These are phyloP conservation scores for Pinus taeda DNA, from an alignment of 75 land plant species.

Conservation along the genomic window DNA sequence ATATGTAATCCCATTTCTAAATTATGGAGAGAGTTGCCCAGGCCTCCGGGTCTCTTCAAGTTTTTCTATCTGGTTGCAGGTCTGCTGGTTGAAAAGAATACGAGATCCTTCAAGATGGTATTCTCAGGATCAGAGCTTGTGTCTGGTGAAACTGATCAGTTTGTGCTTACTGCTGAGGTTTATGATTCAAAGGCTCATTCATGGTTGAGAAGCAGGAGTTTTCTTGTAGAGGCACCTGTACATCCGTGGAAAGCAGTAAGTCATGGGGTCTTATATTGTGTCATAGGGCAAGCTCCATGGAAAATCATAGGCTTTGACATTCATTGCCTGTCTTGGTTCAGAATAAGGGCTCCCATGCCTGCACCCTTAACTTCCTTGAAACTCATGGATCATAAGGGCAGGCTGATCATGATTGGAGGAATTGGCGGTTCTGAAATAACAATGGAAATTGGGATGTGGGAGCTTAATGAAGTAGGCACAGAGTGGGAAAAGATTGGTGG, in stretches of 20 bases:
- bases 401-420: conserved; percentile 19
- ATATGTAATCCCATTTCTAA: conserved; percentile 29
- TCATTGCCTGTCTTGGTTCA: conserved; percentile 10
- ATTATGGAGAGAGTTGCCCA: conserved; percentile 22
- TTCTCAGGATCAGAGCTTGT: conserved; percentile 26
- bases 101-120: conserved; percentile 12
- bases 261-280: conserved; percentile 12
- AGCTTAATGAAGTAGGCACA: conserved; percentile 7
- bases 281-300: conserved; percentile 10
- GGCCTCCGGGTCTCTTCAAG: conserved; percentile 29
- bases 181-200: conserved; percentile 13
- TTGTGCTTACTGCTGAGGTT: conserved; percentile 16
- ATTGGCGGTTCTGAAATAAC: conserved; percentile 5
- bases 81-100: background rate
- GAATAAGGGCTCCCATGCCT: conserved; percentile 9
- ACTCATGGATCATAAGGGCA: conserved; percentile 16
- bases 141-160: conserved; percentile 12
- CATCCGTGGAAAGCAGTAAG: conserved; percentile 14
- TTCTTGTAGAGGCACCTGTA: conserved; percentile 15
- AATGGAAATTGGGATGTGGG: conserved; percentile 16
- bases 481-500: conserved; percentile 13
- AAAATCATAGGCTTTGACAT: conserved; percentile 14
- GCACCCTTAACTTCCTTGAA: conserved; percentile 11
- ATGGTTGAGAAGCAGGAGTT: conserved; percentile 18
- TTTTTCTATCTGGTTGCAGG: conserved; percentile 25